Evolutionary conservation across 768 basidiomycete species (phyloP).

Genomic region (Termitomyces sp.): DNA sequence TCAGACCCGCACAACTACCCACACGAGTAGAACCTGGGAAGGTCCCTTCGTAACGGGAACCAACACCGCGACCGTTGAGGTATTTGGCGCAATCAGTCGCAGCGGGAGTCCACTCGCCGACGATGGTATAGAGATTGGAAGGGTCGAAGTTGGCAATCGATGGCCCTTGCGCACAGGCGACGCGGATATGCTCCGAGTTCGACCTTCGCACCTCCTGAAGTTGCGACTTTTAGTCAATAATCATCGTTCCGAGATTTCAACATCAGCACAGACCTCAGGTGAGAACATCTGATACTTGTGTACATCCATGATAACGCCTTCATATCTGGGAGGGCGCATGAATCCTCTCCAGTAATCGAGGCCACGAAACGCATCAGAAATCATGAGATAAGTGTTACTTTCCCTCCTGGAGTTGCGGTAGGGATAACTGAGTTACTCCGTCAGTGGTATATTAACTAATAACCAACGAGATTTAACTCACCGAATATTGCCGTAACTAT

Average conservation of each 20-base stretch:
- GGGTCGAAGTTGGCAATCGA: slow-evolving; percentile 29
- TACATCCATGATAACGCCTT: slow-evolving; percentile 75
- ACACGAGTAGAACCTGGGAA: slow-evolving; percentile 58
- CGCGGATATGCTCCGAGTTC: slow-evolving; percentile 50
- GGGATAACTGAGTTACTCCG: slow-evolving; percentile 23
- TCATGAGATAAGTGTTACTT: slow-evolving; percentile 61
- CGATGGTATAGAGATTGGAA: slow-evolving; percentile 73
- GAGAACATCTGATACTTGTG: slow-evolving; percentile 79
- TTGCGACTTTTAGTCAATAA: background rate
- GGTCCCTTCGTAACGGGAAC: slow-evolving; percentile 62
- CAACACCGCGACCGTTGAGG: slow-evolving; percentile 76
- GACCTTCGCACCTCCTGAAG: slow-evolving; percentile 40
- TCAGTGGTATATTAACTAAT: background rate
- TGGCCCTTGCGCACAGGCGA: slow-evolving; percentile 46
- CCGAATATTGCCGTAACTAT: slow-evolving; percentile 74
- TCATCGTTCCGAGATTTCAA: background rate
- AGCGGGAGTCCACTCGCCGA: slow-evolving; percentile 86
- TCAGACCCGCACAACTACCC: slow-evolving; percentile 70
- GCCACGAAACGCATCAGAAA: slow-evolving; percentile 79
- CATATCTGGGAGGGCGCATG: slow-evolving; percentile 39
- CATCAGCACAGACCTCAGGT: slow-evolving; percentile 35
- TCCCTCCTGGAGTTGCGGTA: slow-evolving; percentile 28
- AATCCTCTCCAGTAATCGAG: slow-evolving; percentile 68
- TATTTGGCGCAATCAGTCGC: slow-evolving; percentile 75
- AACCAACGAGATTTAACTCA: slow-evolving; percentile 18